Evolutionary conservation across 768 basidiomycete species (phyloP).

Genomic region (Termitomyces titanicus): DNA sequence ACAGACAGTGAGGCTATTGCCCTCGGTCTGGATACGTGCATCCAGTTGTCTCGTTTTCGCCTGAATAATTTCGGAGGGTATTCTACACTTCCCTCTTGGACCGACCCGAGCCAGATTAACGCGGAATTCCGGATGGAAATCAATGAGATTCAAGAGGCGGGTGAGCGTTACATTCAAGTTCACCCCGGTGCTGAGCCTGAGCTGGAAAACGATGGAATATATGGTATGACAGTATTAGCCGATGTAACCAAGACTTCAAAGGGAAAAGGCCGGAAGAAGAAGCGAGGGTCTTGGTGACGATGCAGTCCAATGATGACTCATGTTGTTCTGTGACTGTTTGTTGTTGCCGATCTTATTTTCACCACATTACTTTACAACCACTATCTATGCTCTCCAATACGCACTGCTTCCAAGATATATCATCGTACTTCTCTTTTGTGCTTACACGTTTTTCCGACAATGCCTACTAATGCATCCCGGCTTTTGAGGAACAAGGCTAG

Average conservation of each 20-base stretch:
- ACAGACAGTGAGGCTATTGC: background rate
- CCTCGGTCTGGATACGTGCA: background rate
- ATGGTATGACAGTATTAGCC: background rate
- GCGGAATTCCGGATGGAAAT: background rate
- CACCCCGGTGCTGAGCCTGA: background rate
- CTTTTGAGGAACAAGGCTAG: background rate
- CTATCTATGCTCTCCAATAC: background rate
- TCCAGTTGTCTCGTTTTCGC: background rate
- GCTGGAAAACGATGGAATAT: background rate
- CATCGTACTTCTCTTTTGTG: background rate
- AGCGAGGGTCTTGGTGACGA: background rate
- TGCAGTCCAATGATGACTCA: too few species aligned
- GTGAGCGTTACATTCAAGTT: background rate
- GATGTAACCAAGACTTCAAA: background rate
- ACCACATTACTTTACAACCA: background rate
- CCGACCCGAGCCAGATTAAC: background rate
- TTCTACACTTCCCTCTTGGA: background rate
- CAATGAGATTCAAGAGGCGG: background rate
- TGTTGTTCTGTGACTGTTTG: too few species aligned
- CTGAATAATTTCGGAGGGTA: background rate
- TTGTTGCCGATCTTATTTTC: too few species aligned
- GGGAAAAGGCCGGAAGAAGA: too few species aligned
- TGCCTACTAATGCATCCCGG: background rate
- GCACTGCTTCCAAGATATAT: background rate
- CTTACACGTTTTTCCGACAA: background rate